phyloP scores from a whole-genome alignment of 2,329 filamentous ascomycete genomes.

The Hypoxylon sp. region DNA sequence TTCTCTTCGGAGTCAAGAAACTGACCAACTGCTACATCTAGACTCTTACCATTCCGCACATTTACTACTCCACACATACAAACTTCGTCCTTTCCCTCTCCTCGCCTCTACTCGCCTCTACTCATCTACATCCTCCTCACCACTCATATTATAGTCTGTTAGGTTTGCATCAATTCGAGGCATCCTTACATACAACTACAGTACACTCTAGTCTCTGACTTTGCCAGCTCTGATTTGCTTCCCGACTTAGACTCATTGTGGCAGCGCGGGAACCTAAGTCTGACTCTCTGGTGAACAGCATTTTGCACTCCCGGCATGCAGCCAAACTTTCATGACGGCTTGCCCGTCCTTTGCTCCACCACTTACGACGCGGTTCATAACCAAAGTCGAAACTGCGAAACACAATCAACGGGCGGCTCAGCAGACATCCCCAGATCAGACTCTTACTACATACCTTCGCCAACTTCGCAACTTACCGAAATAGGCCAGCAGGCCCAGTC shows the following conservation, averaged over 20 bases:
- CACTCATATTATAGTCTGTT: slow-evolving; percentile 7
- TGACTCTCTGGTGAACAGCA: slow-evolving; percentile 18
- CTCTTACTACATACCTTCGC: slow-evolving; percentile 42
- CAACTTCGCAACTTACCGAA: slow-evolving; percentile 40
- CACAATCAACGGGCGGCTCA: slow-evolving; percentile 46
- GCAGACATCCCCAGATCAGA: slow-evolving; percentile 34
- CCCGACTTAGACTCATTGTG: slow-evolving; percentile 35
- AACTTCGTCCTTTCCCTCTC: slow-evolving; percentile 14
- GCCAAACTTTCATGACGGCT: slow-evolving; percentile 43
- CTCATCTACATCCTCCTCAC: background rate
- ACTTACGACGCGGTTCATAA: slow-evolving; percentile 34
- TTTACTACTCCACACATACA: slow-evolving; percentile 20
- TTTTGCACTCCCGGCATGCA: slow-evolving; percentile 45
- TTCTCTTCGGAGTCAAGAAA: background rate
- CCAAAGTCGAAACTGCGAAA: slow-evolving; percentile 42
- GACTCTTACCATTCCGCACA: background rate
- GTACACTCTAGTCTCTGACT: slow-evolving; percentile 7
- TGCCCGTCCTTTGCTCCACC: slow-evolving; percentile 46
- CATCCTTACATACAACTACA: slow-evolving; percentile 27
- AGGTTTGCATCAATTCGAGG: slow-evolving; percentile 5
- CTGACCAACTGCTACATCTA: background rate
- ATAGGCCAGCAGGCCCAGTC: slow-evolving; percentile 34
- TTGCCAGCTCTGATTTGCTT: slow-evolving; percentile 2
- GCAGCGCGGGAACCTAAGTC: slow-evolving; percentile 18
- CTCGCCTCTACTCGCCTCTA: background rate